A percentile compares a stretch with the other conserved stretches of the same genome.
These are phyloP conservation scores for Cryptosporidium sp. DNA, from an alignment of 169 alveolate species.

Conservation along the genomic window DNA sequence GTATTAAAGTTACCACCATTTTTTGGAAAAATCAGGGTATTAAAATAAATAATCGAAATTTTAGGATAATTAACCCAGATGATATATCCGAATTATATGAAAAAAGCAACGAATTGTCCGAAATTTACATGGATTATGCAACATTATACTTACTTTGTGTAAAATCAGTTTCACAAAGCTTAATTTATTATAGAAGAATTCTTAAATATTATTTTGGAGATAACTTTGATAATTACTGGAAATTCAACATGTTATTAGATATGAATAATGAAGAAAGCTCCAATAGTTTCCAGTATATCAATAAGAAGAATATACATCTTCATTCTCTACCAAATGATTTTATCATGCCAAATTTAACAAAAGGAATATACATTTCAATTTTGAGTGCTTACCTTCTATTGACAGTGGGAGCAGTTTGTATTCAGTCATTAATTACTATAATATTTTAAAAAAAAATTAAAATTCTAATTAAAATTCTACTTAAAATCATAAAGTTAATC, in stretches of 20 bases:
- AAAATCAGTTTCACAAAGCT: constrained; percentile 21
- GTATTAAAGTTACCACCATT: constrained; percentile 44
- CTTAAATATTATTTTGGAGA: background rate
- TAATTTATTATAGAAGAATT: constrained; percentile 33
- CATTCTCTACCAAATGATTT: constrained; percentile 64
- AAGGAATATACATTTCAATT: constrained; percentile 9
- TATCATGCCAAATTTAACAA: constrained; percentile 25
- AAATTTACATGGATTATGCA: constrained; percentile 56
- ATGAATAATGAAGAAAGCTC: constrained; percentile 22
- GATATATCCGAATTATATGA: constrained; percentile 21
- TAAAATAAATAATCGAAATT: constrained; percentile 27
- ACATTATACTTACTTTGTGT: constrained; percentile 52
- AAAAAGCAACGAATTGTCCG: constrained; percentile 16
- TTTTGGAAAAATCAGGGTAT: constrained; percentile 46
- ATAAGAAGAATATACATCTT: constrained; percentile 23
- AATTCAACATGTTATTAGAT: constrained; percentile 1
- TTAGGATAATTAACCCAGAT: constrained; percentile 25
- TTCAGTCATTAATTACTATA: constrained; percentile 13
- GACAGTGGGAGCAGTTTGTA: constrained; percentile 14
- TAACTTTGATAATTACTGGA: constrained; percentile 20
- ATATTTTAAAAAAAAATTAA: constrained; percentile 29
- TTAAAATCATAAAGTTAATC: background rate
- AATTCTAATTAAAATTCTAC: constrained; percentile 12
- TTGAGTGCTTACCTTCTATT: constrained; percentile 14
- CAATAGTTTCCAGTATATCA: constrained; percentile 52